Evolutionary conservation across 768 basidiomycete species (phyloP).

Genomic region (Tricholoma sp.): DNA sequence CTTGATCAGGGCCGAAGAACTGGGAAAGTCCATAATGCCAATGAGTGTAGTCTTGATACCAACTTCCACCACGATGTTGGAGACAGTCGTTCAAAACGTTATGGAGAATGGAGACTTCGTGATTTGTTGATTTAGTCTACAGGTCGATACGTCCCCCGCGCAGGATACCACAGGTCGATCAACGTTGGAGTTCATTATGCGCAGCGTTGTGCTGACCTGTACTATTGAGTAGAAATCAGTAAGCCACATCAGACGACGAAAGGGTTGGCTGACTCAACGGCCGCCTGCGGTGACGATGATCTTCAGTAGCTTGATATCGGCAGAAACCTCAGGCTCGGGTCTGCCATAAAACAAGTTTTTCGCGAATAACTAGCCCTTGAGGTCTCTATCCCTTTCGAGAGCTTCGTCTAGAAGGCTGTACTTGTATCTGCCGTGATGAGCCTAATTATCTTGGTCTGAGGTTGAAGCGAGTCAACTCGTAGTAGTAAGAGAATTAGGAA

Average conservation of each 20-base stretch:
- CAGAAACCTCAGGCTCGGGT: constrained; percentile 49
- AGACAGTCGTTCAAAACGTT: no score
- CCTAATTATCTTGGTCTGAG: constrained; percentile 59
- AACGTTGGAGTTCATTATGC: constrained; percentile 45
- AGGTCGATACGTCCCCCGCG: constrained; percentile 55
- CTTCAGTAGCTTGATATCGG: constrained; percentile 58
- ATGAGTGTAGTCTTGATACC: no score
- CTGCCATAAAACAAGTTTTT: constrained; percentile 75
- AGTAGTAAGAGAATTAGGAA: neutral
- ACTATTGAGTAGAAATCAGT: constrained; percentile 2
- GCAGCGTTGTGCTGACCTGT: constrained; percentile 45
- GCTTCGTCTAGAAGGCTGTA: constrained; percentile 62
- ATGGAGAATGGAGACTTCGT: no score
- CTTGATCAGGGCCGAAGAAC: no score
- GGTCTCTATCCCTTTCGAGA: constrained; percentile 49
- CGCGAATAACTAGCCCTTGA: constrained; percentile 51
- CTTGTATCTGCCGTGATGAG: constrained; percentile 55
- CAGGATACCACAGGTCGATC: constrained; percentile 64
- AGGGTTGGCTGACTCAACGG: constrained; percentile 48
- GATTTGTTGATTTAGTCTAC: no score
- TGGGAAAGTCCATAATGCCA: no score
- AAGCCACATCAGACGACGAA: neutral
- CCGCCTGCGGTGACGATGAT: constrained; percentile 66
- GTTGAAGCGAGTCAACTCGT: neutral
- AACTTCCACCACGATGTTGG: no score